Percentiles rank a stretch among this genome's conserved stretches.
Evolutionary conservation across 2,329 filamentous ascomycete species (phyloP).

Genomic region (Aspergillus chevalieri): DNA sequence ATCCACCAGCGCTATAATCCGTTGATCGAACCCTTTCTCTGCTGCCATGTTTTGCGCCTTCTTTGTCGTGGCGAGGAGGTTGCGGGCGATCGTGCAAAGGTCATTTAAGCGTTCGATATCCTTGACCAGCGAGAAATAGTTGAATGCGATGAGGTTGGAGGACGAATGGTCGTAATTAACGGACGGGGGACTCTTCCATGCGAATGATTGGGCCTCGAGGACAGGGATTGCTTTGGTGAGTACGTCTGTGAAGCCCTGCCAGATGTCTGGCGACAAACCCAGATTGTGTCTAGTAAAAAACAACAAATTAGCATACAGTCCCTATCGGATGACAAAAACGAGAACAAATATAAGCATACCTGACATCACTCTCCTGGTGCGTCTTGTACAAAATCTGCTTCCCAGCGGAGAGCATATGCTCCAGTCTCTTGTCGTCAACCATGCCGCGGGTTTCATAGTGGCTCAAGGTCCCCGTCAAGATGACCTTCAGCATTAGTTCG

Average conservation of each 20-base stretch:
- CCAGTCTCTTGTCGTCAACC: slow-evolving; percentile 54
- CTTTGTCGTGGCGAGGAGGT: slow-evolving; percentile 56
- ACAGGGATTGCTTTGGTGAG: slow-evolving; percentile 56
- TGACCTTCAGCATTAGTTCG: slow-evolving; percentile 44
- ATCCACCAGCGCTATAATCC: slow-evolving; percentile 56
- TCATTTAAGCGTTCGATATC: slow-evolving; percentile 60
- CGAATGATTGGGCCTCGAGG: slow-evolving; percentile 57
- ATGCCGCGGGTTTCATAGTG: slow-evolving; percentile 57
- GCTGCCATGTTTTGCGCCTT: slow-evolving; percentile 59
- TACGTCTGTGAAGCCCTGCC: slow-evolving; percentile 54
- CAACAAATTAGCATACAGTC: not conserved
- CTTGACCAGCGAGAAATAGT: slow-evolving; percentile 53
- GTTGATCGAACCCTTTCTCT: slow-evolving; percentile 54
- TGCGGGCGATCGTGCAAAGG: slow-evolving; percentile 56
- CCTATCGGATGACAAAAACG: not conserved
- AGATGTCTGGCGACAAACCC: slow-evolving; percentile 52
- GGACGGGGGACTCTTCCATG: slow-evolving; percentile 51
- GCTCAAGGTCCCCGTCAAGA: slow-evolving; percentile 44
- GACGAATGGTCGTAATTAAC: slow-evolving; percentile 55
- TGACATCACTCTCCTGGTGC: slow-evolving; percentile 50
- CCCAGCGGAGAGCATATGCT: slow-evolving; percentile 52
- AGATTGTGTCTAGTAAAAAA: slow-evolving; percentile 44
- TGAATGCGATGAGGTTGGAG: slow-evolving; percentile 56
- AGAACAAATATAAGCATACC: slow-evolving; percentile 27
- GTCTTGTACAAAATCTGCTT: slow-evolving; percentile 57